Evolutionary conservation across 2,329 filamentous ascomycete genomes (phyloP), one percentile per base, ranked within the genome.

Genomic region (Elsinoe batatas): DNA sequence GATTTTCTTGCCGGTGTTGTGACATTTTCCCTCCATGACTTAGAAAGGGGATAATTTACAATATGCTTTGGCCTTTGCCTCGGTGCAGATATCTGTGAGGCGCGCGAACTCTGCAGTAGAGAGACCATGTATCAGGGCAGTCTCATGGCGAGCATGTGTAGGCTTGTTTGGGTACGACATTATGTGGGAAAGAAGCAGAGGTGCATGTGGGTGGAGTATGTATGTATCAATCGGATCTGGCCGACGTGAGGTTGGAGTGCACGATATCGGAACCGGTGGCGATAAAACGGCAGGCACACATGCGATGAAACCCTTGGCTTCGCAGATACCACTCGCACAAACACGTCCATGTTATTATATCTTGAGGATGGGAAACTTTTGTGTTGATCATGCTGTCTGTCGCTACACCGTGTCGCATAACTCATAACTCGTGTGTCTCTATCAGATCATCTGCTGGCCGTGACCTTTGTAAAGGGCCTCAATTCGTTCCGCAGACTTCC

Each of bases 51-150:
- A 56, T 38, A 20, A 5, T 30, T 69, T 72, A 80, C 90, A 95
- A 74, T 97, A 95, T 35, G 91, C 90, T 54, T 76, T 79, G 2
- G 76, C 76, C 70, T 94, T 94, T 58, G 91, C 89, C 5, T 81
- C 81, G 54, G 80, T 75, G 61, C 85, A 83, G 66, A 79, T 76
- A 57, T 74, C 69, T 54, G 78, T 79, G 47, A 95, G 79, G 40
- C 76, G 74, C 58, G 75, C 68, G 67, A 95, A 80, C 68, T 95
- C 85, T 49, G 74, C 68, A 13, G 71, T 67, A 8, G 80, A 82
- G 42, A 95, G 74, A 18, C 74, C 74, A 62, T 76, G 66, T 40
- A 75, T 71, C 64, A 76, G 60, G 53, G 68, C 72, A 53, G 71
- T 73, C 33, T 66, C 67, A 58, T 67, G 64, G 32, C 67, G 67